phyloP scores from a whole-genome alignment of 768 basidiomycete species.

The Amanita polypyramis region DNA sequence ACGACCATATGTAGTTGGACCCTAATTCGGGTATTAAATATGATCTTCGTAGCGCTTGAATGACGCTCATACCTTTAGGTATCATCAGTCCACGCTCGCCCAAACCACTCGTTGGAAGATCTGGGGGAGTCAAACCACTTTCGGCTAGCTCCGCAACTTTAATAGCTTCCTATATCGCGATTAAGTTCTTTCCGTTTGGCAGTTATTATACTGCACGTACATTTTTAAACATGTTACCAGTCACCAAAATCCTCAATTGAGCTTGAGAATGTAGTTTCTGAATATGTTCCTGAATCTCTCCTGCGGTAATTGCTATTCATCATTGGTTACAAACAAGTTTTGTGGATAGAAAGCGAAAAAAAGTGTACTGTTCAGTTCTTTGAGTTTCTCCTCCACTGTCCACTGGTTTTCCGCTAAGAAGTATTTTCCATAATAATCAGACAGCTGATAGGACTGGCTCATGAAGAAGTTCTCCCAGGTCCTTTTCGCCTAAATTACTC shows the following conservation, averaged over 20 bases:
- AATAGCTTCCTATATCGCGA: slow-evolving; percentile 55
- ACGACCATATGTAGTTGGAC: slow-evolving; percentile 57
- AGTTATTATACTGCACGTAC: slow-evolving; percentile 29
- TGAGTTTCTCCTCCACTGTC: slow-evolving; percentile 68
- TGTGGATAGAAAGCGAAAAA: neutral
- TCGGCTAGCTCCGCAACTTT: slow-evolving; percentile 65
- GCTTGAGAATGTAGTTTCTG: slow-evolving; percentile 49
- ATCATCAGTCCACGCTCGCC: slow-evolving; percentile 53
- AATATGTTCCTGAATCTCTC: slow-evolving; percentile 60
- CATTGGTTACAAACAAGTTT: neutral
- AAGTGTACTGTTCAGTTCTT: slow-evolving; percentile 60
- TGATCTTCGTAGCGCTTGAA: neutral
- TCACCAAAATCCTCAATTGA: slow-evolving; percentile 61
- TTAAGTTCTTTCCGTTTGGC: neutral
- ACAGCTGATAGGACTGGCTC: slow-evolving; percentile 70
- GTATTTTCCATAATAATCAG: slow-evolving; percentile 68
- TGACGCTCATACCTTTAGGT: slow-evolving; percentile 40
- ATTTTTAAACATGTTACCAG: slow-evolving; percentile 80
- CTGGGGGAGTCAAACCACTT: slow-evolving; percentile 42
- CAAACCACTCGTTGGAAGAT: slow-evolving; percentile 46
- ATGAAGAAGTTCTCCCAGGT: slow-evolving; percentile 85
- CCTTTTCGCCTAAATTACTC: slow-evolving; percentile 44
- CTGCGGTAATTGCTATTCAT: slow-evolving; percentile 51
- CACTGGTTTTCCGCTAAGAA: slow-evolving; percentile 63
- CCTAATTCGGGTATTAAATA: slow-evolving; percentile 28